Evolutionary conservation across 2,329 filamentous ascomycete species (phyloP).

Genomic region (Venturiaceae sp.): DNA sequence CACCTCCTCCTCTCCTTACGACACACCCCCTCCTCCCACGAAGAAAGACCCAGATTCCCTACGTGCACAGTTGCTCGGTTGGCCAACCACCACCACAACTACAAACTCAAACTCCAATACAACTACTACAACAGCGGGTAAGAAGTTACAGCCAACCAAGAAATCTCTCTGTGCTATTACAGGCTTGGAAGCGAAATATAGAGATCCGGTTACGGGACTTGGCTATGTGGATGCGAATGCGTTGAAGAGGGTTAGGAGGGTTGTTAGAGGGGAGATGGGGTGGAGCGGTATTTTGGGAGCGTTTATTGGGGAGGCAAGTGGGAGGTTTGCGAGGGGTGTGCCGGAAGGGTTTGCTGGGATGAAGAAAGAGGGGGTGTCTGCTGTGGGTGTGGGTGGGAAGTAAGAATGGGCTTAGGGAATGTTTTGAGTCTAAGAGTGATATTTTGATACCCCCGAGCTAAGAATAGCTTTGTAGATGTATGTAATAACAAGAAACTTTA

Average conservation of each 20-base stretch:
- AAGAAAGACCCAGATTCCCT: not conserved
- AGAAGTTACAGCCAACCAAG: not conserved
- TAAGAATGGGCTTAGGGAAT: too few relatives aligned
- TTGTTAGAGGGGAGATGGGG: slow-evolving; percentile 62
- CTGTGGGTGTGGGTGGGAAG: too few relatives aligned
- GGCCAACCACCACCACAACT: not conserved
- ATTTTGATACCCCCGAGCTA: too few relatives aligned
- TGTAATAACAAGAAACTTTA: too few relatives aligned
- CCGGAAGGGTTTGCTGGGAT: not conserved
- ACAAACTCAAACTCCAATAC: slow-evolving; percentile 1
- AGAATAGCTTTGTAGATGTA: too few relatives aligned
- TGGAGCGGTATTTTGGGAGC: slow-evolving; percentile 64
- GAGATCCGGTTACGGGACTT: slow-evolving; percentile 75
- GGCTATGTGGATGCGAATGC: slow-evolving; percentile 71
- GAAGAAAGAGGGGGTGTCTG: not conserved
- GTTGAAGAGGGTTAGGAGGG: slow-evolving; percentile 70
- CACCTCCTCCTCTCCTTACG: not conserved
- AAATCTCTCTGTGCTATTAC: slow-evolving; percentile 65
- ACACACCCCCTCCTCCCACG: not conserved
- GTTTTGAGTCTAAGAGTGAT: too few relatives aligned
- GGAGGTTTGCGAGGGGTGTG: not conserved
- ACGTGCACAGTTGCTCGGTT: not conserved
- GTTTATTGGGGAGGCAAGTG: slow-evolving; percentile 11
- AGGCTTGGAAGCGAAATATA: slow-evolving; percentile 68
- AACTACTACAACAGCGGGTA: not conserved